These are phyloP conservation scores for Pseudocercospora macadamiae DNA, from an alignment of 2,329 filamentous ascomycete genomes.

Conservation along the genomic window DNA sequence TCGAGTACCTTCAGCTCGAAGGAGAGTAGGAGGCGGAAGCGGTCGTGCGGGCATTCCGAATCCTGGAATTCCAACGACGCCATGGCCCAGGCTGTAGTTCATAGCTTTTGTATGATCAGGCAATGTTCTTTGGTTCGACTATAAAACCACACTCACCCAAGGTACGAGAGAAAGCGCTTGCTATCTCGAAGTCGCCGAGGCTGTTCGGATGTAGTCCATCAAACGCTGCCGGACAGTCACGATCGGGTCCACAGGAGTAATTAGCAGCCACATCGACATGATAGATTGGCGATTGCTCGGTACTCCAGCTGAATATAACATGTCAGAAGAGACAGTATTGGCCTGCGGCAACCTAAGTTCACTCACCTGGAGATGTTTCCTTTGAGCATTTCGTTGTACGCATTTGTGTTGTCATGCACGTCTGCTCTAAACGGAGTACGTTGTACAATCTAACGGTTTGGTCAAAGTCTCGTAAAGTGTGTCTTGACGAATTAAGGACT, in stretches of 20 bases:
- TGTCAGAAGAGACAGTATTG: too few relatives aligned
- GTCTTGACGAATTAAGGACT: neutral
- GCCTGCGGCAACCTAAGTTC: too few relatives aligned
- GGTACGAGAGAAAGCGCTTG: conserved; percentile 41
- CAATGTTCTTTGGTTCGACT: neutral
- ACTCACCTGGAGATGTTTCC: conserved; percentile 19
- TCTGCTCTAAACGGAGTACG: conserved; percentile 25
- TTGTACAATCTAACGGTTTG: conserved; percentile 12
- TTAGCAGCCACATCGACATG: conserved; percentile 37
- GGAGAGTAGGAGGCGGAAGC: conserved; percentile 1
- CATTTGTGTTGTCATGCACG: conserved; percentile 21
- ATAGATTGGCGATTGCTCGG: conserved; percentile 35
- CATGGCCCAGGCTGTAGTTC: neutral
- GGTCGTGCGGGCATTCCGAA: neutral
- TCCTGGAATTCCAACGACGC: neutral
- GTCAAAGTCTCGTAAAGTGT: neutral
- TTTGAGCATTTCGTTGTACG: conserved; percentile 26
- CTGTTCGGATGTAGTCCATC: conserved; percentile 50
- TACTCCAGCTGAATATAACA: conserved; percentile 34
- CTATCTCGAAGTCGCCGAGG: conserved; percentile 48
- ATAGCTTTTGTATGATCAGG: neutral
- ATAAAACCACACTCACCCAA: neutral
- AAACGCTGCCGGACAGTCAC: conserved; percentile 35
- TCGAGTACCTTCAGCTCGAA: conserved; percentile 3
- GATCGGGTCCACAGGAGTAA: conserved; percentile 39